Evolutionary conservation across 306 rosid species (phyloP), one percentile per base, ranked within the genome.

Genomic region (Pachyrhizus erosus): DNA sequence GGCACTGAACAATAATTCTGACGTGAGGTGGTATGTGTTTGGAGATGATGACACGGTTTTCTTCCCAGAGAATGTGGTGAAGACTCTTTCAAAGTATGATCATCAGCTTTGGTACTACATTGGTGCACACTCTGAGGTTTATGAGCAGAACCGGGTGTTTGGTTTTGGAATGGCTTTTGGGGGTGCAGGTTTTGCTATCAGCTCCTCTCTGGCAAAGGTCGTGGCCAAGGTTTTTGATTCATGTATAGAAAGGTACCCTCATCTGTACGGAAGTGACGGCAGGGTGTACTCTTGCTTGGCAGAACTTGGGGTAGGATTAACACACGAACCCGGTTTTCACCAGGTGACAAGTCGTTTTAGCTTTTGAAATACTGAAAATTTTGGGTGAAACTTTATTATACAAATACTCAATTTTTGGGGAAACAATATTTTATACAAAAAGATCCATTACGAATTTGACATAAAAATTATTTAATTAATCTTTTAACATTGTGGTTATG

Each of bases 1-100:
- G 15, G 92, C 92, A 0, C 76, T 87, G 69, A 82, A 89, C 45
- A 87, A 89, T 29, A 87, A 88, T 75, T 77, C 97, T 0, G 78
- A 86, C 51, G 97, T 96, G 51, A 87, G 93, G 69, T 96, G 99
- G 99, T 96, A 86, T 64, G 99, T 96, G 39, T 96, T 93, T 57
- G 99, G 98, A 0, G 99, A 93, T 24, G 99, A 96, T 73, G 97
- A 92, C 84, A 96, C 98, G 0, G 54, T 93, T 70, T 96, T 93
- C 87, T 92, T 93, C 60, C 88, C 95, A 0, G 97, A 93, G 81
- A 96, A 96, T 82, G 77, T 93, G 90, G 89, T 80, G 33, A 91
- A 92, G 87, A 91, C 93, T 15, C 92, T 96, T 18, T 90, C 99
- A 1, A 91, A 93, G 78, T 92, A 96, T 84, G 99, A 96, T 74